A percentile compares a stretch with the other conserved stretches of the same genome.
These are phyloP conservation scores for Aspergillus nanangensis DNA, from an alignment of 495 filamentous ascomycete genomes.

Conservation along the genomic window DNA sequence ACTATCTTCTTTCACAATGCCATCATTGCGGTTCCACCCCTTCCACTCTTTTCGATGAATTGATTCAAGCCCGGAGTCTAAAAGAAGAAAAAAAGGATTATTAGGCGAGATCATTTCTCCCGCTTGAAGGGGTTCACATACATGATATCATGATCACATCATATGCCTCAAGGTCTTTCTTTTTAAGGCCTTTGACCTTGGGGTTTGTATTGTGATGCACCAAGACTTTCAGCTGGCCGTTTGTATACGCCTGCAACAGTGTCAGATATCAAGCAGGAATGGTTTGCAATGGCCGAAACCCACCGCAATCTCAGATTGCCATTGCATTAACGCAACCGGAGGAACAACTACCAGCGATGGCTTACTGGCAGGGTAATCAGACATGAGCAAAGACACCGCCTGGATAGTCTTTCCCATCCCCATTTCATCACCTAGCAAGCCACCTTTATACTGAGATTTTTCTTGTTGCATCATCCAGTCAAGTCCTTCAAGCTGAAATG, in stretches of 20 bases:
- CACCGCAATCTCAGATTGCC: slow-evolving; percentile 82
- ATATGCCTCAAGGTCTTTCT: slow-evolving; percentile 71
- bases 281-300: slow-evolving; percentile 1
- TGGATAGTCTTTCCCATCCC: slow-evolving; percentile 99
- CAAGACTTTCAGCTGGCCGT: slow-evolving; percentile 81
- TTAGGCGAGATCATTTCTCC: no score
- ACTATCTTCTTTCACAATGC: slow-evolving; percentile 75
- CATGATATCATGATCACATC: slow-evolving; percentile 95
- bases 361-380: slow-evolving; percentile 76
- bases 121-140: slow-evolving; percentile 11
- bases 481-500: slow-evolving; percentile 88
- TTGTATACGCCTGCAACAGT: slow-evolving; percentile 64
- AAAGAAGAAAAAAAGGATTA: not conserved
- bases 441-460: slow-evolving; percentile 76
- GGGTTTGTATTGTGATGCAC: slow-evolving; percentile 84
- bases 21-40: slow-evolving; percentile 76
- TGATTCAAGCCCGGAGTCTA: slow-evolving; percentile 82
- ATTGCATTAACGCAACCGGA: slow-evolving; percentile 95
- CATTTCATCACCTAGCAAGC: slow-evolving; percentile 93
- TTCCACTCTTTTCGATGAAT: slow-evolving; percentile 89
- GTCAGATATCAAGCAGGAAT: not conserved
- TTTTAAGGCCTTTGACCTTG: slow-evolving; percentile 68
- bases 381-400: slow-evolving; percentile 95
- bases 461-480: slow-evolving; percentile 94
- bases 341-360: slow-evolving; percentile 89